phyloP scores from a whole-genome alignment of 2,329 filamentous ascomycete species.

The Keithomyces neogunnii region DNA sequence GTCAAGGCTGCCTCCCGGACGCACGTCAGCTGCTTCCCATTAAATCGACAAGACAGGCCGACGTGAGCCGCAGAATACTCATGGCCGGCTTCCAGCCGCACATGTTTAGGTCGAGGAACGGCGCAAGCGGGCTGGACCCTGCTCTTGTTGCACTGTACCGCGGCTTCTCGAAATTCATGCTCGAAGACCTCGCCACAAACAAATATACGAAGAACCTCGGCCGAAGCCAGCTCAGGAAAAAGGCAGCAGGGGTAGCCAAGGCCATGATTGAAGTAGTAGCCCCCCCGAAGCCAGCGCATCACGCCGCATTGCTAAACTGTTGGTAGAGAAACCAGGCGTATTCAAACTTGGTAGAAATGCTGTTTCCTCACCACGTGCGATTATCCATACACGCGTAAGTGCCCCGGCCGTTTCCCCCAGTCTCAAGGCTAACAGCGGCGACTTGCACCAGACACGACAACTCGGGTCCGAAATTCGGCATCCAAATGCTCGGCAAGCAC shows the following conservation, averaged over 20 bases:
- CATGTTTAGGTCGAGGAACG: constrained; percentile 16
- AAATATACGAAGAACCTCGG: constrained; percentile 15
- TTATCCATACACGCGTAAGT: constrained; percentile 37
- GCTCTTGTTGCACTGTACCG: constrained; percentile 44
- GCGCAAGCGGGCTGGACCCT: constrained; percentile 20
- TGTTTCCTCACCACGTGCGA: constrained; percentile 36
- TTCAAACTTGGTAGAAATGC: constrained; percentile 36
- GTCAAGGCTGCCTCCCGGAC: constrained; percentile 27
- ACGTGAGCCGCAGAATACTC: constrained; percentile 23
- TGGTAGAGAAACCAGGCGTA: constrained; percentile 34
- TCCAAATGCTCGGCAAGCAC: constrained; percentile 26
- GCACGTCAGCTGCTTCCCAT: constrained; percentile 25
- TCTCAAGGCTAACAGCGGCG: not conserved
- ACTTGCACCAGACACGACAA: constrained; percentile 22
- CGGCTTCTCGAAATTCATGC: constrained; percentile 52
- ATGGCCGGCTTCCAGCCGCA: constrained; percentile 26
- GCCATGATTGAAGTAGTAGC: constrained; percentile 23
- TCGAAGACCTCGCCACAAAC: constrained; percentile 22
- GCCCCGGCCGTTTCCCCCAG: not conserved
- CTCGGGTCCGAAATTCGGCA: constrained; percentile 32
- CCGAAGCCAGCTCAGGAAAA: constrained; percentile 20
- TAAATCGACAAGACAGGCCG: constrained; percentile 16
- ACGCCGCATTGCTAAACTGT: not conserved
- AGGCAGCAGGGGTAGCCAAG: constrained; percentile 20
- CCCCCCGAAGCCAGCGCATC: not conserved